Conservation (phyloP, 495 filamentous ascomycete species). For the Hypomontagnella monticulosa region DNA sequence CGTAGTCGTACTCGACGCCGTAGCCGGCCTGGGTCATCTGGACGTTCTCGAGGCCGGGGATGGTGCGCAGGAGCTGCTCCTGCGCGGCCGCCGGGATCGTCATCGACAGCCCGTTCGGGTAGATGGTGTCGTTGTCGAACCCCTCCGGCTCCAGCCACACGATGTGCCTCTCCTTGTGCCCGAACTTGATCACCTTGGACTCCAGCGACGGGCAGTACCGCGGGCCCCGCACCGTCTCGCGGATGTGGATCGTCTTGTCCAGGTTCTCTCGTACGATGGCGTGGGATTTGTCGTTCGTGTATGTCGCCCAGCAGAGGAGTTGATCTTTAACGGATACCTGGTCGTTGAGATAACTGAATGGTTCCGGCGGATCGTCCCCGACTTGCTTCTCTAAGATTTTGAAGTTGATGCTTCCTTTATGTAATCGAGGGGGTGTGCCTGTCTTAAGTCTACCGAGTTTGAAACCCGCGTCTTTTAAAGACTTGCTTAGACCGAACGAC, state of each 20-base stretch:
- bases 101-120: conserved; percentile 98
- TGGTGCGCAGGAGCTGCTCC: conserved; percentile 81
- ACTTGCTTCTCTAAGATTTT: conserved; percentile 71
- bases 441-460: conserved; percentile 92
- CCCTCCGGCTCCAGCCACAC: conserved; percentile 98
- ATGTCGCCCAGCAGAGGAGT: conserved; percentile 81
- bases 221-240: conserved; percentile 93
- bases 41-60: conserved; percentile 87
- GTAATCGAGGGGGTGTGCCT: conserved; percentile 90
- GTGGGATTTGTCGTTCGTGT: conserved; percentile 85
- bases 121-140: conserved; percentile 88
- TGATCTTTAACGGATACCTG: conserved; percentile 80
- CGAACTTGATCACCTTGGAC: conserved; percentile 91
- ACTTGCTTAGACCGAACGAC: conserved; percentile 93
- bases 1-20: conserved; percentile 98
- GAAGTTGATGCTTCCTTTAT: conserved; percentile 85
- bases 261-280: conserved; percentile 87
- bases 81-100: conserved; percentile 90
- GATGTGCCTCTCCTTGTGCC: conserved; percentile 78
- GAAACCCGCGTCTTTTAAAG: conserved; percentile 88
- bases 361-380: conserved; percentile 86
- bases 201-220: conserved; percentile 96
- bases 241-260: conserved; percentile 92
- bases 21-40: conserved; percentile 96
- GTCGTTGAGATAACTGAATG: conserved; percentile 91